Conservation (phyloP, 176 grass and related monocot species). For the Oryza officinalis region DNA sequence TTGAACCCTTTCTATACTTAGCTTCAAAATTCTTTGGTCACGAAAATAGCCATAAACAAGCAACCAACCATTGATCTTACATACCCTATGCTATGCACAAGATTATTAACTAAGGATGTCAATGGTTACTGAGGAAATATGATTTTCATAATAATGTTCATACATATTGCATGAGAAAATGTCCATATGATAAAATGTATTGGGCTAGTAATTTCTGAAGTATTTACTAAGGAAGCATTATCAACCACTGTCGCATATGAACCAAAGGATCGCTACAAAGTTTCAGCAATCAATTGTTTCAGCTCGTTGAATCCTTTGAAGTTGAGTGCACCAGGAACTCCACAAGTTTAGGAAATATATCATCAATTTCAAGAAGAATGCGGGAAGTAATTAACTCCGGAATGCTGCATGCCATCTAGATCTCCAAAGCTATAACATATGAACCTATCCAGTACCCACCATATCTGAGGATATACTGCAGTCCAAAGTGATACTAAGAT, state of each 20-base stretch:
- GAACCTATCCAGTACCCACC: not conserved
- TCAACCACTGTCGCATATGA: not conserved
- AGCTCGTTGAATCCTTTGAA: not conserved
- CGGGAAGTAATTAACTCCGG: not conserved
- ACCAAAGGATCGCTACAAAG: not conserved
- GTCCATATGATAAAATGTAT: not conserved
- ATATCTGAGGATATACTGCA: not conserved
- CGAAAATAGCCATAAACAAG: not conserved
- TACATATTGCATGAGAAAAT: not conserved
- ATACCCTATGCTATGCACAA: not conserved
- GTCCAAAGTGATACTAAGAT: not conserved
- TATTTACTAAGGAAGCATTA: not conserved
- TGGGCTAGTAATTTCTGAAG: not conserved
- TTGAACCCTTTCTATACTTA: not conserved
- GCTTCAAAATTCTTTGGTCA: not conserved
- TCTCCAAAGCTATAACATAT: not conserved
- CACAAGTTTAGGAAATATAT: conserved; percentile 1
- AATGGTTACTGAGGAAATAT: conserved; percentile 9
- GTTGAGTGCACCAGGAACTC: not conserved
- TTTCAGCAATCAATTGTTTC: not conserved
- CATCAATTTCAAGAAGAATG: conserved; percentile 4
- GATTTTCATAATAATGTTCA: not conserved
- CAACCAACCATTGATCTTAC: not conserved
- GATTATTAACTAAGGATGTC: not conserved
- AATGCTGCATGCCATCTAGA: not conserved